These are phyloP conservation scores for Amanita brunnescens DNA, from an alignment of 768 basidiomycete genomes.

Conservation along the genomic window DNA sequence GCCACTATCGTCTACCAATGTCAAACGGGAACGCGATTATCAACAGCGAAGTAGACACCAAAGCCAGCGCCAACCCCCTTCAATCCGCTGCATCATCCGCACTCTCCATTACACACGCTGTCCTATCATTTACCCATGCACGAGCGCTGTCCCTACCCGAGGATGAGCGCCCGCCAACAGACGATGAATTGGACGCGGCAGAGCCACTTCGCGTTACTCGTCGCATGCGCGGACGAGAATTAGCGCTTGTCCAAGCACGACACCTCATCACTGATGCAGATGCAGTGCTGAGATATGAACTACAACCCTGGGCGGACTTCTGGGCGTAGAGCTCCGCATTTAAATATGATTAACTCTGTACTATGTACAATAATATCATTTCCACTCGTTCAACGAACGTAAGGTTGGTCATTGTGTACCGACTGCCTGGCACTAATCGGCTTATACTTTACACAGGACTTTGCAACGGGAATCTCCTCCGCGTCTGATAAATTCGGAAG, in stretches of 20 bases:
- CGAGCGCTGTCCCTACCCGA: slow-evolving; percentile 49
- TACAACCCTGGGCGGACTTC: slow-evolving; percentile 3
- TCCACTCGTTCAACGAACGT: neutral
- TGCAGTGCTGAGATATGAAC: neutral
- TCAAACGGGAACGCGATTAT: slow-evolving; percentile 1
- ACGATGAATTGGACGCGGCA: slow-evolving; percentile 65
- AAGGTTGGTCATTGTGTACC: neutral
- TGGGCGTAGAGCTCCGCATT: neutral
- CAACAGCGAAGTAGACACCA: neutral
- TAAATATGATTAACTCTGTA: too few species aligned
- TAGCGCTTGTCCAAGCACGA: slow-evolving; percentile 75
- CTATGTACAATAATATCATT: neutral
- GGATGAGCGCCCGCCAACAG: slow-evolving; percentile 51
- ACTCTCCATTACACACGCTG: slow-evolving; percentile 65
- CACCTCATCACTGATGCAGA: slow-evolving; percentile 47
- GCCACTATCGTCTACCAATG: slow-evolving; percentile 47
- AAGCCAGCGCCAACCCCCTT: slow-evolving; percentile 27
- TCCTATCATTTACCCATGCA: slow-evolving; percentile 54
- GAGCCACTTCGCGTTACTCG: slow-evolving; percentile 58
- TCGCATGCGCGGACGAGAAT: slow-evolving; percentile 80
- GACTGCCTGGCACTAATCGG: neutral
- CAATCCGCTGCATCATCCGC: slow-evolving; percentile 59
- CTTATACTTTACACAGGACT: neutral
- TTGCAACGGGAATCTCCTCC: too few species aligned
- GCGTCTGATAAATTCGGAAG: too few species aligned